These are phyloP conservation scores for Saprolegnia parasitica DNA, from an alignment of 352 stramenopile species.

Conservation along the genomic window DNA sequence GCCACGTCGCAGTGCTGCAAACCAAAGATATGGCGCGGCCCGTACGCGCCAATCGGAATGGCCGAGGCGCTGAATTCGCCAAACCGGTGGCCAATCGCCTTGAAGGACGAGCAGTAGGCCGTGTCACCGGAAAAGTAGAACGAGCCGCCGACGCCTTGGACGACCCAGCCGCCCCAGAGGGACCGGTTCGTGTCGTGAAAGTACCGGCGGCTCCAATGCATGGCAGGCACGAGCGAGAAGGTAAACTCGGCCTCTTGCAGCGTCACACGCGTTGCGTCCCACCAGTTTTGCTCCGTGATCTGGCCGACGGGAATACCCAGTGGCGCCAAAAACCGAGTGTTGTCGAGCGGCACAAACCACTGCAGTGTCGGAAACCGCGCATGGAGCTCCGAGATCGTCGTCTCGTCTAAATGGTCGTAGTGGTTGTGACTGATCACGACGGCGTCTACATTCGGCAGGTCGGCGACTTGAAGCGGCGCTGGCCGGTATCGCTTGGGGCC, in stretches of 20 bases:
- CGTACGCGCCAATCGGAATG: slow-evolving; percentile 71
- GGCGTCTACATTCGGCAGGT: slow-evolving; percentile 38
- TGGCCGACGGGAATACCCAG: slow-evolving; percentile 23
- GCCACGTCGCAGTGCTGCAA: slow-evolving; percentile 44
- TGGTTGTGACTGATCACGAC: slow-evolving; percentile 54
- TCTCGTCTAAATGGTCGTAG: slow-evolving; percentile 44
- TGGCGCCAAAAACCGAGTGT: background rate
- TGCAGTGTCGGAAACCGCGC: background rate
- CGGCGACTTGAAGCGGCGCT: slow-evolving; percentile 29
- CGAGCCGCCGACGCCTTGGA: slow-evolving; percentile 18
- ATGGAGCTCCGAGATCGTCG: slow-evolving; percentile 31
- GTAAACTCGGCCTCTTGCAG: background rate
- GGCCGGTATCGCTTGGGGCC: slow-evolving; percentile 32
- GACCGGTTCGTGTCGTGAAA: slow-evolving; percentile 34
- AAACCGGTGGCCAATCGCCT: slow-evolving; percentile 45
- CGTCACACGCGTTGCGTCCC: slow-evolving; percentile 11
- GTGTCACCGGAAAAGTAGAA: slow-evolving; percentile 55
- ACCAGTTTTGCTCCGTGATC: slow-evolving; percentile 31
- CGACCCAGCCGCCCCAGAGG: slow-evolving; percentile 42
- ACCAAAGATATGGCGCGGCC: slow-evolving; percentile 50
- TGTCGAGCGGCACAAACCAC: slow-evolving; percentile 30
- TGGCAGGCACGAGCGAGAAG: slow-evolving; percentile 32
- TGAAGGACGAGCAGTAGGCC: slow-evolving; percentile 43
- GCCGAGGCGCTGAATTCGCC: slow-evolving; percentile 55
- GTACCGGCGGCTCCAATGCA: slow-evolving; percentile 39